Conservation (phyloP, 1,284 basidiomycete genomes). For the Stygiomarasmius scandens region DNA sequence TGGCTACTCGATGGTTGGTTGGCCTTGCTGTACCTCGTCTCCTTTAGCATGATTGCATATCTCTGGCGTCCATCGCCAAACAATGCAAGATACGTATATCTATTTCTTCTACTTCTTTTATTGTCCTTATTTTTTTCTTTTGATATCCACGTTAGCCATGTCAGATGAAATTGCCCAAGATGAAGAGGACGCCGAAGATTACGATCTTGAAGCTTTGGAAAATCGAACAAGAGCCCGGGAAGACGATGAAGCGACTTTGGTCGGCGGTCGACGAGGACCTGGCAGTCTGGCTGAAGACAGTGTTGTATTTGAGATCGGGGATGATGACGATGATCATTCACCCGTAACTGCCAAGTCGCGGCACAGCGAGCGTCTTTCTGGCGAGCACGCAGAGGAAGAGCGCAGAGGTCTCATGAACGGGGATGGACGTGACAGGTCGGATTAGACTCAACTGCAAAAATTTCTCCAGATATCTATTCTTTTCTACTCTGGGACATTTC, state of each 20-base stretch:
- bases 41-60: slow-evolving; percentile 84
- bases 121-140: slow-evolving; percentile 28
- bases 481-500: background rate
- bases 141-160: slow-evolving; percentile 71
- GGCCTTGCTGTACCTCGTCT: slow-evolving; percentile 79
- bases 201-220: slow-evolving; percentile 80
- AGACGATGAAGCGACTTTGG: slow-evolving; percentile 70
- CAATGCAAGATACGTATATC: slow-evolving; percentile 80
- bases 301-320: slow-evolving; percentile 92
- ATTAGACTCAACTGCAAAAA: background rate
- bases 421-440: background rate
- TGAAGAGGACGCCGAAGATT: slow-evolving; percentile 91
- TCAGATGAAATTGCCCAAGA: slow-evolving; percentile 86
- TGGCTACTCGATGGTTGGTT: slow-evolving; percentile 97
- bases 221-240: slow-evolving; percentile 53
- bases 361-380: slow-evolving; percentile 43
- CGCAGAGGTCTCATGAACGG: slow-evolving; percentile 60
- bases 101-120: slow-evolving; percentile 7
- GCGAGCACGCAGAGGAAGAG: slow-evolving; percentile 59
- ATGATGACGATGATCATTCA: slow-evolving; percentile 76
- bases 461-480: background rate
- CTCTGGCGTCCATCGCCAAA: slow-evolving; percentile 93
- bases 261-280: slow-evolving; percentile 54
- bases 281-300: slow-evolving; percentile 61
- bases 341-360: slow-evolving; percentile 50